A percentile compares a stretch with the other conserved stretches of the same genome.
Conservation (phyloP, 768 basidiomycete species). For the Phanerochaete carnosa region DNA sequence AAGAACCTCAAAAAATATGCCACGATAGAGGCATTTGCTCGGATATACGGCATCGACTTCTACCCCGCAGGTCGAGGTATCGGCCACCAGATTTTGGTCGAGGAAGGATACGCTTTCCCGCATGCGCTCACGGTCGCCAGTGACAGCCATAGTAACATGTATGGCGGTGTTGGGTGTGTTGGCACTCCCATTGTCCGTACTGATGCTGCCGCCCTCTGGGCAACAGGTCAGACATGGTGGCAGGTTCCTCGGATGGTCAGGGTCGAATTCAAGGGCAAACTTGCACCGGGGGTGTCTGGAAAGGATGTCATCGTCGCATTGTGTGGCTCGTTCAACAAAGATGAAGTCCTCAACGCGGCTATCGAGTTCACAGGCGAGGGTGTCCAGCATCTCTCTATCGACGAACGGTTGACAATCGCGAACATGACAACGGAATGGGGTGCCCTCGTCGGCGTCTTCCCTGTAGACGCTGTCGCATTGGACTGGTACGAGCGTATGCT, state of each 20-base stretch:
- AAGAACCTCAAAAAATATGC: conserved; percentile 94
- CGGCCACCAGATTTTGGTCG: conserved; percentile 95
- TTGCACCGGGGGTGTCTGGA: conserved; percentile 89
- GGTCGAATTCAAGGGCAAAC: conserved; percentile 81
- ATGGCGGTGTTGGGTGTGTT: conserved; percentile 95
- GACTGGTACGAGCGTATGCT: conserved; percentile 83
- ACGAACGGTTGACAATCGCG: conserved; percentile 94
- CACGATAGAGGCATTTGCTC: conserved; percentile 87
- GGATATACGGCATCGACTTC: conserved; percentile 84
- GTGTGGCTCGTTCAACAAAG: conserved; percentile 92
- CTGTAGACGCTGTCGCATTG: conserved; percentile 78
- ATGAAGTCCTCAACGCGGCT: conserved; percentile 95
- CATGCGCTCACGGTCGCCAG: conserved; percentile 93
- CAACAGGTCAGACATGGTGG: conserved; percentile 99
- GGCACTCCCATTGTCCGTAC: conserved; percentile 98
- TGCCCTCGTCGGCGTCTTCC: conserved; percentile 93
- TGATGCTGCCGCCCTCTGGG: conserved; percentile 94
- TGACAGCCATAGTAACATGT: conserved; percentile 98
- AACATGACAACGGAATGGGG: conserved; percentile 99
- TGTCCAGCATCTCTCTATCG: conserved; percentile 70
- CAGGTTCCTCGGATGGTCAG: conserved; percentile 96
- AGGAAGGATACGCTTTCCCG: conserved; percentile 98
- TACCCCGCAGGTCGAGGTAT: conserved; percentile 98
- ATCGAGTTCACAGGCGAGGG: conserved; percentile 96
- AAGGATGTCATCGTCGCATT: conserved; percentile 98